Base-by-base conservation (phyloP, 2,329 filamentous ascomycete species). In the Diaporthe vaccinii region DNA sequence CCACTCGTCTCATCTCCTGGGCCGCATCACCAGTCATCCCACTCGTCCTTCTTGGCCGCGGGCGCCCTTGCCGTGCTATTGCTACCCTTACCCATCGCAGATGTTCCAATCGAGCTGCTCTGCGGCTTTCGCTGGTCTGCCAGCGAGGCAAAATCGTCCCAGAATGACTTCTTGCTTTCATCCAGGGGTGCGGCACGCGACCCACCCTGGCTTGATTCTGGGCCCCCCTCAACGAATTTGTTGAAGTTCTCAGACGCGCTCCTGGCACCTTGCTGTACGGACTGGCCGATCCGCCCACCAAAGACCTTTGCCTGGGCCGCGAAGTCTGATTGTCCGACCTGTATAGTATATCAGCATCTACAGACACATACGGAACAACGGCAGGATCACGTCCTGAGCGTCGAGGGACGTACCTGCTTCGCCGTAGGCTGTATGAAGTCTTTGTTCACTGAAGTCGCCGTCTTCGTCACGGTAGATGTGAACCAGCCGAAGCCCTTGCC, bases 401-500 rank as follows among this genome's bases (percentile, higher is more conserved):
- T 79, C 53, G 61, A 59, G 28, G 41, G 49, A 80, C 88, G 76
- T 88, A 95, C 94, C 91, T 95, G 94, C 82, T 95, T 94, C 77
- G 97, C 95, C 39, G 95, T 97, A 14, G 97, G 97, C 85, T 98
- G 95, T 72, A 99, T 95, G 85, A 95, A 98, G 46, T 93, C 91
- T 79, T 97, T 93, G 83, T 98, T 98, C 34, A 98, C 93, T 22
- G 91, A 94, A 87, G 98, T 97, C 51, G 96, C 97, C 78, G 94
- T 94, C 88, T 97, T 98, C 36, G 92, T 92, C 57, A 98, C 95
- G 17, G 95, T 95, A 46, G 91, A 93, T 25, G 95, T 91, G 81
- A 98, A 95, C 95, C 97, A 98, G 12, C 96, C 96, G 80, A 98
- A 97, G 0, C 96, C 94, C 85, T 98, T 98, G 39, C 92, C 95